Percentiles rank a stretch among this genome's conserved stretches.
Conservation (phyloP, 2,329 filamentous ascomycete genomes). For the Colletotrichum cereale region DNA sequence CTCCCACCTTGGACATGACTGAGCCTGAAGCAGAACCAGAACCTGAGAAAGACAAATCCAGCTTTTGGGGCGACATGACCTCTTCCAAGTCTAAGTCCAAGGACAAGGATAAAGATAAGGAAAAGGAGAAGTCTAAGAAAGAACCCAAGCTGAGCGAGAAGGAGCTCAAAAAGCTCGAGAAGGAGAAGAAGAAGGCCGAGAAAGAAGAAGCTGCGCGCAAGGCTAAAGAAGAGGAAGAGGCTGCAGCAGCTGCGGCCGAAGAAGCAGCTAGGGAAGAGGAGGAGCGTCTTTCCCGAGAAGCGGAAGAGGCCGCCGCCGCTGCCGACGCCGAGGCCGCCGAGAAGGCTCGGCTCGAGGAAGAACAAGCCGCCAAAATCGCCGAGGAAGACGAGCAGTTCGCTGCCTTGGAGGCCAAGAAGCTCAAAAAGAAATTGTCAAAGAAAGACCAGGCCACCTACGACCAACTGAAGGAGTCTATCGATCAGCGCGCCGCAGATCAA, state of each 20-base stretch:
- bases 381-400: slow-evolving; percentile 55
- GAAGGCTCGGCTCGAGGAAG: slow-evolving; percentile 40
- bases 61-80: slow-evolving; percentile 52
- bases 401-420: slow-evolving; percentile 61
- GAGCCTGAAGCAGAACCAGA: slow-evolving; percentile 55
- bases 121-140: slow-evolving; percentile 58
- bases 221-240: slow-evolving; percentile 53
- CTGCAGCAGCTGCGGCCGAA: slow-evolving; percentile 45
- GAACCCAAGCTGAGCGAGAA: slow-evolving; percentile 62
- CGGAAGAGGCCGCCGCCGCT: slow-evolving; percentile 47
- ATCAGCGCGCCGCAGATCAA: slow-evolving; percentile 56
- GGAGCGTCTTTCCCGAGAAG: slow-evolving; percentile 47
- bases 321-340: slow-evolving; percentile 49
- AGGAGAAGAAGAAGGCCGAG: slow-evolving; percentile 60
- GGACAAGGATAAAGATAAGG: slow-evolving; percentile 47
- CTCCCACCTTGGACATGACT: slow-evolving; percentile 60
- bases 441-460: slow-evolving; percentile 61
- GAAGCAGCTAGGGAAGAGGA: slow-evolving; percentile 46
- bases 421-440: slow-evolving; percentile 61
- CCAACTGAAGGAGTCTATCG: slow-evolving; percentile 51
- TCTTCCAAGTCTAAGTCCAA: slow-evolving; percentile 56
- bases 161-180: slow-evolving; percentile 64
- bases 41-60: slow-evolving; percentile 44
- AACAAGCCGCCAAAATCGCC: slow-evolving; percentile 46
- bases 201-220: slow-evolving; percentile 57